Evolutionary conservation across 1,284 basidiomycete species (phyloP).

Genomic region (Cutaneotrichosporon mucoides): DNA sequence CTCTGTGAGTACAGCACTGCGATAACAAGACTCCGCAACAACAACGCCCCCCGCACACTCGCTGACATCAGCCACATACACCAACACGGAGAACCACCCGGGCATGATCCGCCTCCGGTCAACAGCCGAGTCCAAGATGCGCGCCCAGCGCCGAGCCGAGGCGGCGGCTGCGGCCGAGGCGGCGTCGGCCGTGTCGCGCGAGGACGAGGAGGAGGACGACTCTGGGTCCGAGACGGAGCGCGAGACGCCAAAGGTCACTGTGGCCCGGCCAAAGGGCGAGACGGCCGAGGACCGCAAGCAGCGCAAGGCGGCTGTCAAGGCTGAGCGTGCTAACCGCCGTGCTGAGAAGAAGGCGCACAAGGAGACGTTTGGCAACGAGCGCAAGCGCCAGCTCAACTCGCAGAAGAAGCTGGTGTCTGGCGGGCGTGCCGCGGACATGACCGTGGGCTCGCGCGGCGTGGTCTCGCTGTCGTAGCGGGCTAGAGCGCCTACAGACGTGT

Average conservation of each 20-base stretch:
- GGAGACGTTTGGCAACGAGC: constrained; percentile 69
- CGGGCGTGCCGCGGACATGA: constrained; percentile 46
- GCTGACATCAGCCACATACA: constrained; percentile 70
- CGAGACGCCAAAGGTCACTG: constrained; percentile 40
- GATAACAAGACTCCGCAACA: too few species aligned
- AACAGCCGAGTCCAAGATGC: constrained; percentile 48
- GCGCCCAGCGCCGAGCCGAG: constrained; percentile 22
- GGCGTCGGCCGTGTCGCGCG: constrained; percentile 16
- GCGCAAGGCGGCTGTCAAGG: constrained; percentile 83
- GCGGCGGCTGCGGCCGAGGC: constrained; percentile 13
- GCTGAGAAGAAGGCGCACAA: constrained; percentile 75
- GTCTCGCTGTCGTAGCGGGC: constrained; percentile 31
- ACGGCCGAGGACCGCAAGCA: constrained; percentile 78
- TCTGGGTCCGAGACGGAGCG: constrained; percentile 45
- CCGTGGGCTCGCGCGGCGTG: constrained; percentile 28
- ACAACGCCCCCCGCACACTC: background rate
- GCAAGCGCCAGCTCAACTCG: constrained; percentile 63
- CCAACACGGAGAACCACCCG: constrained; percentile 92
- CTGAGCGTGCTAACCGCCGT: constrained; percentile 67
- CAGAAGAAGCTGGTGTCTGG: constrained; percentile 45
- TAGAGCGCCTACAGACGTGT: background rate
- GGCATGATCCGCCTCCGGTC: constrained; percentile 67
- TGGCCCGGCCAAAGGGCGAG: constrained; percentile 73
- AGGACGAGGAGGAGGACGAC: constrained; percentile 46
- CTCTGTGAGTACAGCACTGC: constrained; percentile 80